phyloP scores from a whole-genome alignment of 129 eudicot genomes.

The Flaveria bidentis region DNA sequence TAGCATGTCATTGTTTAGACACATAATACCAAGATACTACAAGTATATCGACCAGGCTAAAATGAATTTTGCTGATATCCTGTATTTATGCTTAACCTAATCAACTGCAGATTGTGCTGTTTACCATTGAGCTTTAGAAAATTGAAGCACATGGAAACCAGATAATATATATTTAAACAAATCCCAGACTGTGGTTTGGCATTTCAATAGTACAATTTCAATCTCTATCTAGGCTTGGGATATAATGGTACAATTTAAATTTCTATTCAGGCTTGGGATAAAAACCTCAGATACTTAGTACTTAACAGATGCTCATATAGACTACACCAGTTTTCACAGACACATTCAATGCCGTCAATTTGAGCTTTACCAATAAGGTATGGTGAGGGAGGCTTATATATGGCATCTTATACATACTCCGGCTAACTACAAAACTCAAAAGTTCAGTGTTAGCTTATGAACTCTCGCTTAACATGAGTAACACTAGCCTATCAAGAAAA shows the following conservation, averaged over 20 bases:
- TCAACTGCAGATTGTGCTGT: conserved; percentile 8
- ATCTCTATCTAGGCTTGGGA: not conserved
- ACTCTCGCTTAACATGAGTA: not conserved
- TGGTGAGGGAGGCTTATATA: conserved; percentile 9
- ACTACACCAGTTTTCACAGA: not conserved
- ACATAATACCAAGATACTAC: conserved; percentile 6
- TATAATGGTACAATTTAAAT: not conserved
- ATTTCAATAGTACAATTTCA: not conserved
- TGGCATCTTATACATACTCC: conserved; percentile 1
- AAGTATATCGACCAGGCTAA: conserved; percentile 7
- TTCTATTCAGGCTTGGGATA: not conserved
- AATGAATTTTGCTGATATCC: not conserved
- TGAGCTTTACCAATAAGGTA: conserved; percentile 7
- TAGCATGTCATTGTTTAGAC: conserved; percentile 6
- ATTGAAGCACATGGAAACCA: not conserved
- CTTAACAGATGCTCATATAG: not conserved
- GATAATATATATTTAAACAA: not conserved
- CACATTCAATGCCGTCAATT: not conserved
- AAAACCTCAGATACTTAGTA: not conserved
- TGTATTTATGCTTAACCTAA: conserved; percentile 14
- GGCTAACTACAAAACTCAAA: not conserved
- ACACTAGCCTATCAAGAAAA: conserved; percentile 15
- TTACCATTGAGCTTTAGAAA: conserved; percentile 2
- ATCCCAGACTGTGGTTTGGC: not conserved
- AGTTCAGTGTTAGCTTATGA: conserved; percentile 11